phyloP scores from a whole-genome alignment of 768 basidiomycete species.

The Mycena polygramma region DNA sequence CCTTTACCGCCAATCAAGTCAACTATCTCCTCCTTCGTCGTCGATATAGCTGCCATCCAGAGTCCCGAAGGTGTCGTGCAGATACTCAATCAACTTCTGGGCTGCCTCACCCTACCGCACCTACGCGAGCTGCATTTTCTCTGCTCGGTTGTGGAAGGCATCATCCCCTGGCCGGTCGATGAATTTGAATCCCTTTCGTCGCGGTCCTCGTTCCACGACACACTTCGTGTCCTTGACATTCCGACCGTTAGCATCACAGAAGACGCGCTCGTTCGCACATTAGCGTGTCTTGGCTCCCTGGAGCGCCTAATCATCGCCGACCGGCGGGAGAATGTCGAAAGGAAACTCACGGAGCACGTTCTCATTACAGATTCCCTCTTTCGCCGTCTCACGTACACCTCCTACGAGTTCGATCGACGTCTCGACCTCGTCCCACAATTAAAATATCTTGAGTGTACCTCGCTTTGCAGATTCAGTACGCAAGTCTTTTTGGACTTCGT shows the following conservation, averaged over 20 bases:
- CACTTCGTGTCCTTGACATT: conserved; percentile 6
- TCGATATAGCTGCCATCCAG: not conserved
- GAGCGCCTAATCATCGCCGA: too few species aligned
- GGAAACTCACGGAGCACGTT: too few species aligned
- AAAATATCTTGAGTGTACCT: too few species aligned
- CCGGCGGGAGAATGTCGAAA: too few species aligned
- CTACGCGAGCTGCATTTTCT: not conserved
- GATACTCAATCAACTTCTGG: not conserved
- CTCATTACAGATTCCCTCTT: too few species aligned
- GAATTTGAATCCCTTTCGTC: not conserved
- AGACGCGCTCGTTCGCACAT: not conserved
- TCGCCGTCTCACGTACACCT: too few species aligned
- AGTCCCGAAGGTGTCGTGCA: not conserved
- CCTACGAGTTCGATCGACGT: too few species aligned
- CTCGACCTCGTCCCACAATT: too few species aligned
- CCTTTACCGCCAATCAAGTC: not conserved
- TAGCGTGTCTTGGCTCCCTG: not conserved
- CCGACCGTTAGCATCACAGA: not conserved
- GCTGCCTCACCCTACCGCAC: not conserved
- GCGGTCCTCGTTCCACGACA: conserved; percentile 11
- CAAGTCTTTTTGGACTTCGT: too few species aligned
- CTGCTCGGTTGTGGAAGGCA: not conserved
- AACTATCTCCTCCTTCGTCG: not conserved
- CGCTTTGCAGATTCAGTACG: too few species aligned
- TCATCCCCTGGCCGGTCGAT: not conserved